phyloP scores from a whole-genome alignment of 1,284 basidiomycete species.

The Athelia sp. region DNA sequence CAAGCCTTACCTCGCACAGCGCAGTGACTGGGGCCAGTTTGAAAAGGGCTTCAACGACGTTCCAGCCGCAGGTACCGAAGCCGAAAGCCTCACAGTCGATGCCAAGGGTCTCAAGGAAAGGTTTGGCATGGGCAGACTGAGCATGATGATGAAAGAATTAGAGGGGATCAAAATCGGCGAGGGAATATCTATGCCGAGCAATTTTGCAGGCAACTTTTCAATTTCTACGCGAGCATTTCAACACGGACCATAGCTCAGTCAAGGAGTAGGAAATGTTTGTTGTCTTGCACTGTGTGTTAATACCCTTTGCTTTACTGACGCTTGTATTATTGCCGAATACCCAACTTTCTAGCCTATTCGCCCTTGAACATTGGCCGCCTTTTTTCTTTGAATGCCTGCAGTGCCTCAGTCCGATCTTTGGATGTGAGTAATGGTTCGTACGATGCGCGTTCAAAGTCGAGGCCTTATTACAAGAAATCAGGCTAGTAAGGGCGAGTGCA shows the following conservation, averaged over 20 bases:
- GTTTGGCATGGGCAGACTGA: conserved; percentile 62
- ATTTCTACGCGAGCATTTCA: conserved; percentile 29
- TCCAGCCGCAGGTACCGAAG: conserved; percentile 37
- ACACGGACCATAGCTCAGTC: neutral
- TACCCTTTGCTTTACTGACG: neutral
- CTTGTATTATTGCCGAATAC: conserved; percentile 7
- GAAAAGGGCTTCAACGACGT: conserved; percentile 69
- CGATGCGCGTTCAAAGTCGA: conserved; percentile 85
- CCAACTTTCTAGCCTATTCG: conserved; percentile 44
- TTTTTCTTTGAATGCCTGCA: conserved; percentile 89
- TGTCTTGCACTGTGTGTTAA: neutral
- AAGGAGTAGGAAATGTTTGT: no score
- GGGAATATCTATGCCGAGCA: conserved; percentile 47
- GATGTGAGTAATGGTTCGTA: conserved; percentile 82
- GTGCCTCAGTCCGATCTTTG: conserved; percentile 80
- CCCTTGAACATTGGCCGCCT: conserved; percentile 80
- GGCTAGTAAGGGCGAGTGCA: conserved; percentile 10
- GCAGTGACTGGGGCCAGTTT: conserved; percentile 85
- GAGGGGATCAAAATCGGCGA: conserved; percentile 64
- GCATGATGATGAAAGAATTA: conserved; percentile 80
- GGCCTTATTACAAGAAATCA: conserved; percentile 38
- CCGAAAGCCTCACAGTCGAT: conserved; percentile 28
- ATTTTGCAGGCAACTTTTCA: conserved; percentile 48
- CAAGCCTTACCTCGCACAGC: conserved; percentile 86
- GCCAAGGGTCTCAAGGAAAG: conserved; percentile 59